Evolutionary conservation across 208 protist species (phyloP).

Genomic region (Trypanosoma theileri): DNA sequence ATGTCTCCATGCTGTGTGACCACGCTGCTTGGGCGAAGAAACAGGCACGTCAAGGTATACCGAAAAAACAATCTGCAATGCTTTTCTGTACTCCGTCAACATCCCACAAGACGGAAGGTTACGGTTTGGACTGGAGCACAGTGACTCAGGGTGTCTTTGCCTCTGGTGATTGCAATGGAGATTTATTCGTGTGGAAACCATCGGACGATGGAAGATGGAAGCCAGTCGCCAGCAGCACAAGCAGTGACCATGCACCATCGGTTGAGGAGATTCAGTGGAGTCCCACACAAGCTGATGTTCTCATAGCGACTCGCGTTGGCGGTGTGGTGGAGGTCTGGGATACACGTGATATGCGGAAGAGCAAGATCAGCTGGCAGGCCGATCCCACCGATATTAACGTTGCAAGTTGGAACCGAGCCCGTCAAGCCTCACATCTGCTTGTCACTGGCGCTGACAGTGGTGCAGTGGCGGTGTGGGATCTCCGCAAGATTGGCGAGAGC

Average conservation of each 20-base stretch:
- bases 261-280: slow-evolving; percentile 98
- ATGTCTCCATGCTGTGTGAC: slow-evolving; percentile 77
- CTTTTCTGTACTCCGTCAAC: slow-evolving; percentile 78
- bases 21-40: slow-evolving; percentile 81
- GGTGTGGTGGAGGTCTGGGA: slow-evolving; percentile 91
- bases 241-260: slow-evolving; percentile 38
- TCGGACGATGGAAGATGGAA: slow-evolving; percentile 74
- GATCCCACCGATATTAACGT: slow-evolving; percentile 97
- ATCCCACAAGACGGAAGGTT: slow-evolving; percentile 94
- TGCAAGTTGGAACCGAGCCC: slow-evolving; percentile 94
- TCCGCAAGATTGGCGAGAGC: slow-evolving; percentile 79
- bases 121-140: slow-evolving; percentile 96
- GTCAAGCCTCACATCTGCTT: slow-evolving; percentile 92
- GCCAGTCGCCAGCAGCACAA: slow-evolving; percentile 68
- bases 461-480: slow-evolving; percentile 96
- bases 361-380: slow-evolving; percentile 76
- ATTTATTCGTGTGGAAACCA: slow-evolving; percentile 89
- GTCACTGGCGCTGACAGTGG: slow-evolving; percentile 97
- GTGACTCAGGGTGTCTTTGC: slow-evolving; percentile 67
- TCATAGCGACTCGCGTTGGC: slow-evolving; percentile 78
- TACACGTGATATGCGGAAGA: slow-evolving; percentile 81
- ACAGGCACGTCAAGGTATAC: slow-evolving; percentile 45
- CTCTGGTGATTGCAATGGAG: slow-evolving; percentile 92
- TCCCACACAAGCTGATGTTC: slow-evolving; percentile 91
- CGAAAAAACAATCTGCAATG: slow-evolving; percentile 21